Evolutionary conservation across 441 rosid genomes (phyloP).

Genomic region (Mallotus japonicus): DNA sequence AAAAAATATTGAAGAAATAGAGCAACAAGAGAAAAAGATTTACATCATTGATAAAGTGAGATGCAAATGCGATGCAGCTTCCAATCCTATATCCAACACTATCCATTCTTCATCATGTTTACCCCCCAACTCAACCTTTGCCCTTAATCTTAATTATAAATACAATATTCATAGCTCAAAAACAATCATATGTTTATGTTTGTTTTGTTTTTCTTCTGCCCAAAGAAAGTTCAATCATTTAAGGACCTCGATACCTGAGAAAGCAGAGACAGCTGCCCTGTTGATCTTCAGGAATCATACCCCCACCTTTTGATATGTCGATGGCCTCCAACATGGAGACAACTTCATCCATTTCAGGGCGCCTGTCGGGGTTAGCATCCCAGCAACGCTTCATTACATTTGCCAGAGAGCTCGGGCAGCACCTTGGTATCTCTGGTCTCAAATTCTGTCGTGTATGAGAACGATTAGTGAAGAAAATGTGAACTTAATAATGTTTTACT

Average conservation of each 20-base stretch:
- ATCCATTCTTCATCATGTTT: constrained; percentile 7
- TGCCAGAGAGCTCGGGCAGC: constrained; percentile 86
- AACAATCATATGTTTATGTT: background rate
- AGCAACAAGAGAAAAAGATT: constrained; percentile 27
- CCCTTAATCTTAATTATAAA: constrained; percentile 12
- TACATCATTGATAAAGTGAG: constrained; percentile 27
- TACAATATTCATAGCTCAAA: constrained; percentile 3
- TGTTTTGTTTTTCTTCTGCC: constrained; percentile 6
- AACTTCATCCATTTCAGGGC: constrained; percentile 98
- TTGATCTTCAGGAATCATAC: constrained; percentile 94
- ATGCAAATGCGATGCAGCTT: constrained; percentile 13
- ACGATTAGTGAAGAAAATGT: background rate
- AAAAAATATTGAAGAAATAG: constrained; percentile 8
- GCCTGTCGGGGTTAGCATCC: constrained; percentile 90
- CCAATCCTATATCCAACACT: constrained; percentile 17
- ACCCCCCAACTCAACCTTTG: constrained; percentile 8
- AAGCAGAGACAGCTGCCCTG: constrained; percentile 83
- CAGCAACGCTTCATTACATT: constrained; percentile 96
- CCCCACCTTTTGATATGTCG: constrained; percentile 91
- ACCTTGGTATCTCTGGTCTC: constrained; percentile 97
- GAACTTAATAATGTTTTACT: background rate
- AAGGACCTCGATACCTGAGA: constrained; percentile 77
- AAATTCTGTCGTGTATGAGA: constrained; percentile 51
- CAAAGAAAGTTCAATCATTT: constrained; percentile 11
- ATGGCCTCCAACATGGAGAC: constrained; percentile 84